Conservation (phyloP, 345 rosid genomes). For the Eucalyptus viminalis region DNA sequence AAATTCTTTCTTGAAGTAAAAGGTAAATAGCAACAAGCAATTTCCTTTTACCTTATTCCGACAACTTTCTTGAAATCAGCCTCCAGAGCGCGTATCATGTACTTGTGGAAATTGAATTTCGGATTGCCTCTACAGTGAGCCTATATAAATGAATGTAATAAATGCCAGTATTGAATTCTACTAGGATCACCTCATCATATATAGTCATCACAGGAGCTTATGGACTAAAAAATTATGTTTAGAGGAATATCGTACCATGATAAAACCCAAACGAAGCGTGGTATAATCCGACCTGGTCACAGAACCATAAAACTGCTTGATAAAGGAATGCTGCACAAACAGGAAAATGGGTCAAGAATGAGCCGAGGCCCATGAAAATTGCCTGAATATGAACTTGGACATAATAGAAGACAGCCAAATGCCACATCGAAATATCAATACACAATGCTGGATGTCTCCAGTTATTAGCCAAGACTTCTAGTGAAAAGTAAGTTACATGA, state of each 20-base stretch:
- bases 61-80: slow-evolving; percentile 93
- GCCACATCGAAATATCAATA: background rate
- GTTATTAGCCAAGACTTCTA: background rate
- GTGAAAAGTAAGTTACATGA: background rate
- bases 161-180: background rate
- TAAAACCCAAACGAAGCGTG: slow-evolving; percentile 69
- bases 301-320: slow-evolving; percentile 78
- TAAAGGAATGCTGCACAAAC: slow-evolving; percentile 56
- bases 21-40: background rate
- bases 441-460: background rate
- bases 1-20: background rate
- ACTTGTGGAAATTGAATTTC: slow-evolving; percentile 73
- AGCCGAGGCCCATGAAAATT: background rate
- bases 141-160: slow-evolving; percentile 1
- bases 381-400: background rate
- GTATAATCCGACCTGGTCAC: slow-evolving; percentile 70
- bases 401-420: background rate
- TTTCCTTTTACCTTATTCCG: slow-evolving; percentile 59
- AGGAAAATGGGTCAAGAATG: background rate
- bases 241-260: slow-evolving; percentile 33
- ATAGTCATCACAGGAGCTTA: background rate
- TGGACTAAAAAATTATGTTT: background rate
- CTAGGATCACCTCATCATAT: accelerated
- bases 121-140: slow-evolving; percentile 70
- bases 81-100: slow-evolving; percentile 82